Conservation (phyloP, 2,329 filamentous ascomycete genomes). For the Fusarium sp. region DNA sequence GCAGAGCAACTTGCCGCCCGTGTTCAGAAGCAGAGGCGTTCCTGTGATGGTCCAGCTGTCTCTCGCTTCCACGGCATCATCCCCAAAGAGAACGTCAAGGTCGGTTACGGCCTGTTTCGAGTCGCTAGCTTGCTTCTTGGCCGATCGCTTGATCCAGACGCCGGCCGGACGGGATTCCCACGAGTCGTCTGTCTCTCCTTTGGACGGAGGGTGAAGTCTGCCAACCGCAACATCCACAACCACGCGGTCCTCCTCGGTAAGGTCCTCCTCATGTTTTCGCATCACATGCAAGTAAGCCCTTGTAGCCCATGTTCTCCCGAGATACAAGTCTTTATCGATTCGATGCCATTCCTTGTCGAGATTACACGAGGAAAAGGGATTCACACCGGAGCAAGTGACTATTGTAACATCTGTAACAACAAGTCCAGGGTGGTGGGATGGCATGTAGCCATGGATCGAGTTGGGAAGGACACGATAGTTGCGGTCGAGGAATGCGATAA, state of each 20-base stretch:
- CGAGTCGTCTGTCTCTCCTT: constrained; percentile 61
- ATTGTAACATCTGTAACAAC: constrained; percentile 88
- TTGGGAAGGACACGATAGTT: constrained; percentile 87
- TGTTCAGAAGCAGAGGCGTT: constrained; percentile 75
- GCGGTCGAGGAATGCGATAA: constrained; percentile 85
- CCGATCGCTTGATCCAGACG: constrained; percentile 82
- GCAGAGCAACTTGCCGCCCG: constrained; percentile 67
- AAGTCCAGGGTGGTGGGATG: constrained; percentile 82
- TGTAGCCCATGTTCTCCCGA: constrained; percentile 76
- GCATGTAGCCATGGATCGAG: constrained; percentile 86
- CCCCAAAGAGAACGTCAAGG: constrained; percentile 86
- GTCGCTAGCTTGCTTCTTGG: constrained; percentile 77
- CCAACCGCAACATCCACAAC: constrained; percentile 82
- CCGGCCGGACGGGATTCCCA: constrained; percentile 84
- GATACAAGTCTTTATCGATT: constrained; percentile 88
- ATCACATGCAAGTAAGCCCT: constrained; percentile 84
- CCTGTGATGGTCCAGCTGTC: constrained; percentile 84
- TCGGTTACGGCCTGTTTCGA: constrained; percentile 78
- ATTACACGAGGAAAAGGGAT: constrained; percentile 77
- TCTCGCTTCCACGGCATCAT: constrained; percentile 90
- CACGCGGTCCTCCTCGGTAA: constrained; percentile 77
- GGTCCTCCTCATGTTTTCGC: constrained; percentile 86
- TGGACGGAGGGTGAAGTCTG: constrained; percentile 69
- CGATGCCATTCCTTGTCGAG: constrained; percentile 81
- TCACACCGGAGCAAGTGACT: constrained; percentile 77